Conservation (phyloP, 2,329 filamentous ascomycete species). For the Cytospora paraplurivora region DNA sequence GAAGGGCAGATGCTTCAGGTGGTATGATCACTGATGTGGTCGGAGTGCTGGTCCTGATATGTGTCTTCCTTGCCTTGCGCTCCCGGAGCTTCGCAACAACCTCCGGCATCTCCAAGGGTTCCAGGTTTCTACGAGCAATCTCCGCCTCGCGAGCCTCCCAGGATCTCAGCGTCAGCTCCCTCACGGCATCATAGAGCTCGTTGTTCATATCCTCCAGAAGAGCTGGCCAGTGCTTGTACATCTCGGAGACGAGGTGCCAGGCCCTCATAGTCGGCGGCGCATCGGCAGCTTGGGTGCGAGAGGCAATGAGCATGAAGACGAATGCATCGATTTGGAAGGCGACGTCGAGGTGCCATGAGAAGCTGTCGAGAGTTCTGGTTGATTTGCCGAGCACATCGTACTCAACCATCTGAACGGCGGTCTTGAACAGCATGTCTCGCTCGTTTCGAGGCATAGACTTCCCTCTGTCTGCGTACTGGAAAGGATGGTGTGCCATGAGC, state of each 20-base stretch:
- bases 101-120: conserved; percentile 11
- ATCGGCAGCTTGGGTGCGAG: conserved; percentile 29
- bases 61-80: conserved; percentile 21
- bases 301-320: conserved; percentile 29
- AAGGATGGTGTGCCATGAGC: conserved; percentile 33
- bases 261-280: conserved; percentile 28
- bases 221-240: conserved; percentile 28
- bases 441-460: conserved; percentile 31
- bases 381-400: conserved; percentile 28
- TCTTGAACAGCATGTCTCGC: conserved; percentile 32
- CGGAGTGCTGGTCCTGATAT: conserved; percentile 1
- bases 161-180: conserved; percentile 31
- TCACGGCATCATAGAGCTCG: conserved; percentile 30
- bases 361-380: conserved; percentile 26
- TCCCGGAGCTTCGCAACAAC: conserved; percentile 25
- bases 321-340: conserved; percentile 32
- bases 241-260: conserved; percentile 30
- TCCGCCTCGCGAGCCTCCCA: conserved; percentile 32
- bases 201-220: conserved; percentile 26
- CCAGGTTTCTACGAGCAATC: conserved; percentile 17
- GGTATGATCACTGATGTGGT: conserved; percentile 12
- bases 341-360: conserved; percentile 33
- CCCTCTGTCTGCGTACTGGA: conserved; percentile 30
- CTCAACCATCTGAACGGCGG: conserved; percentile 31
- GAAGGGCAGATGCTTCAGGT: conserved; percentile 21